Evolutionary conservation across 495 filamentous ascomycete species (phyloP).

Genomic region (Echria macrotheca): DNA sequence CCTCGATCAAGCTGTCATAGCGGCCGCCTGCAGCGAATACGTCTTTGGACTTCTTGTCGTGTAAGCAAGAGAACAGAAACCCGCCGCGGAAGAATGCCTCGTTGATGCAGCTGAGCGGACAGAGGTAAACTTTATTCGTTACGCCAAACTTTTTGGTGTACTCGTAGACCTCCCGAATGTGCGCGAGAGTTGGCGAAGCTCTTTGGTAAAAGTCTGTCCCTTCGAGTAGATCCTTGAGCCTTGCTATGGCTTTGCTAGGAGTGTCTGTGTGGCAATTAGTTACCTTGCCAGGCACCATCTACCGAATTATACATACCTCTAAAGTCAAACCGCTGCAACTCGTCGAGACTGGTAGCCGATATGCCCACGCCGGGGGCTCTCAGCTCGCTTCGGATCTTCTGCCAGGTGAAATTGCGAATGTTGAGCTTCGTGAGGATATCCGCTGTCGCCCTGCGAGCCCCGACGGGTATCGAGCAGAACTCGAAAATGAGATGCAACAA

Average conservation of each 20-base stretch:
- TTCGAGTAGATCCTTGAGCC: slow-evolving; percentile 67
- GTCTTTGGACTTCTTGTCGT: slow-evolving; percentile 74
- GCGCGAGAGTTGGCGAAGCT: slow-evolving; percentile 67
- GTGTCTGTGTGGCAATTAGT: too few relatives aligned
- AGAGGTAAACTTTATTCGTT: slow-evolving; percentile 73
- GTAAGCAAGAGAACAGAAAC: slow-evolving; percentile 84
- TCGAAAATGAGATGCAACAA: slow-evolving; percentile 81
- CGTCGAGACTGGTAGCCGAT: slow-evolving; percentile 84
- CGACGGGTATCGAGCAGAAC: slow-evolving; percentile 69
- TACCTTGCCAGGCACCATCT: too few relatives aligned
- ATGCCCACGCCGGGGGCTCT: slow-evolving; percentile 73
- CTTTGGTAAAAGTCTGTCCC: slow-evolving; percentile 61
- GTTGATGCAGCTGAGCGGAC: slow-evolving; percentile 81
- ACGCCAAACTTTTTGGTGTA: slow-evolving; percentile 73
- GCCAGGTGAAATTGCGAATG: slow-evolving; percentile 74
- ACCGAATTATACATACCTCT: slow-evolving; percentile 59
- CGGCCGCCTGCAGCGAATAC: slow-evolving; percentile 92
- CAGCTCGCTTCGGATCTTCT: slow-evolving; percentile 78
- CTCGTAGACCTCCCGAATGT: slow-evolving; percentile 66
- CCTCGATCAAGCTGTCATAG: slow-evolving; percentile 80
- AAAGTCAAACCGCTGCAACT: slow-evolving; percentile 86
- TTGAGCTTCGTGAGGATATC: slow-evolving; percentile 86
- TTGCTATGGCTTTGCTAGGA: slow-evolving; percentile 65
- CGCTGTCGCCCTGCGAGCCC: slow-evolving; percentile 65
- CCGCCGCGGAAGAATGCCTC: slow-evolving; percentile 88